phyloP scores from a whole-genome alignment of 768 basidiomycete genomes.

The Tulasnella sp. region DNA sequence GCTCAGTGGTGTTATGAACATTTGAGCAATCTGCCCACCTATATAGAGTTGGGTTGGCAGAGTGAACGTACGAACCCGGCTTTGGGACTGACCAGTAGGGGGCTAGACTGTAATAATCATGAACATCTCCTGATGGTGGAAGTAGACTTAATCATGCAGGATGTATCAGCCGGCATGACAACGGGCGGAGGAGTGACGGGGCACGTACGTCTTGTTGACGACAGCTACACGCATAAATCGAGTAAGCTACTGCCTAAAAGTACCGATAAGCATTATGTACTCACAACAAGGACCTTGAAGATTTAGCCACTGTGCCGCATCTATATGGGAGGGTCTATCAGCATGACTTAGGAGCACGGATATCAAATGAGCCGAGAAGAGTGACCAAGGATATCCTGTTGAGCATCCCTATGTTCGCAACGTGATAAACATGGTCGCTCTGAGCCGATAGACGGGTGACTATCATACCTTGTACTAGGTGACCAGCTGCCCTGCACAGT shows the following conservation, averaged over 20 bases:
- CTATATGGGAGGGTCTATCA: too few species aligned
- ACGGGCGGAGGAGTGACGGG: too few species aligned
- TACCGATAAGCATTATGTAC: background rate
- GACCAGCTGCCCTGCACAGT: too few species aligned
- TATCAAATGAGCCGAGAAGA: too few species aligned
- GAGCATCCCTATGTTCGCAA: background rate
- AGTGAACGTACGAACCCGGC: too few species aligned
- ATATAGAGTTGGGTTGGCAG: background rate
- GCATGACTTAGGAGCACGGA: too few species aligned
- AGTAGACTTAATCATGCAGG: slow-evolving; percentile 10
- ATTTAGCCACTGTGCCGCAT: background rate
- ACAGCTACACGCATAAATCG: slow-evolving; percentile 7
- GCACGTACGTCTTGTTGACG: slow-evolving; percentile 17
- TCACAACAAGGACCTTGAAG: slow-evolving; percentile 12
- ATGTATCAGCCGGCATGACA: too few species aligned
- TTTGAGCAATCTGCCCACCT: slow-evolving; percentile 36
- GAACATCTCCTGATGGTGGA: slow-evolving; percentile 4
- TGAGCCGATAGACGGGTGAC: too few species aligned
- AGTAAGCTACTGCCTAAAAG: background rate
- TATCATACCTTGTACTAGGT: too few species aligned
- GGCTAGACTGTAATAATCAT: slow-evolving; percentile 20
- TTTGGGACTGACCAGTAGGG: slow-evolving; percentile 18
- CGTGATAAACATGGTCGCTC: too few species aligned
- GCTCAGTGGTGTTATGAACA: slow-evolving; percentile 46
- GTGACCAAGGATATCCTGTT: slow-evolving; percentile 6